Evolutionary conservation across 108 stramenopile species (phyloP), one percentile per base, ranked within the genome.

Genomic region (Conticribra guillardii): DNA sequence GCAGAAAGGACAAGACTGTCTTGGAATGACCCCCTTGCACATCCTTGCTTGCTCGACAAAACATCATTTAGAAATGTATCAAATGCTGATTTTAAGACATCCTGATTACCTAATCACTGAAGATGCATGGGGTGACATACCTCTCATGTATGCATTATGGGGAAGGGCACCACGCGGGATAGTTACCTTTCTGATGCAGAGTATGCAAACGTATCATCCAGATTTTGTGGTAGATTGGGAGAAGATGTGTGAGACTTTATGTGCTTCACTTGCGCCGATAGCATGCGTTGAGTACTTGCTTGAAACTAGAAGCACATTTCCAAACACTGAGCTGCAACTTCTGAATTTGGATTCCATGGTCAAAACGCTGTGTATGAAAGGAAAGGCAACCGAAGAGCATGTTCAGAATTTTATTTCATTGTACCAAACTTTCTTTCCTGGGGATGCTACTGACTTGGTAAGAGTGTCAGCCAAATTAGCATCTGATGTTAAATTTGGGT

Each of bases 61-160:
- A 54, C 65, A 67, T 29, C 53, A 45, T 7, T 37, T 44, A 30
- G 54, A 53, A 0, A 54, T 67, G 65, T 67, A 67, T 21, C 52
- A 54, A 27, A 53, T 67, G 65, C 18, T 67, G 29, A 67, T 67
- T 7, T 16, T 7, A 4, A 45, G 22, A 34, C 41, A 67, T 28
- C 65, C 65, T 24, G 37, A 34, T 2, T 23, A 54, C 49, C 65
- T 67, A 16, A 53, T 67, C 31, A 28, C 53, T 2, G 48, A 53
- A 28, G 65, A 67, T 45, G 52, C 21, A 32, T 67, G 65, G 65
- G 65, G 65, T 19, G 65, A 67, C 28, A 67, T 67, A 34, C 65
- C 65, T 23, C 65, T 67, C 23, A 11, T 67, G 33, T 67, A 67
- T 54, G 52, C 45, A 2, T 34, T 67, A 1, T 67, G 65, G 65